phyloP scores from a whole-genome alignment of 129 eudicot genomes.

The Flaveria brownii region DNA sequence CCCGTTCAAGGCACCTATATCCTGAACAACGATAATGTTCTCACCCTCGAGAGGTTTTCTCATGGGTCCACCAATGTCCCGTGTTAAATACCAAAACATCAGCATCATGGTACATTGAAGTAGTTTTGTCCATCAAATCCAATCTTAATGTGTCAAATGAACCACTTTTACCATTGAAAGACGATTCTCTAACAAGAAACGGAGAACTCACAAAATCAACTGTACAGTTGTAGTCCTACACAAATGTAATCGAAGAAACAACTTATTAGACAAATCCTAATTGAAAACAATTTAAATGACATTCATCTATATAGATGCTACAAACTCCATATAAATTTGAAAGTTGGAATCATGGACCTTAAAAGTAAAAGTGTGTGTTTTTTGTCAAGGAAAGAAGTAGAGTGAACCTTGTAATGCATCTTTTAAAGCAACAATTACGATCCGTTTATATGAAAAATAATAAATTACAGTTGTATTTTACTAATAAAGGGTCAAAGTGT shows the following conservation, averaged over 20 bases:
- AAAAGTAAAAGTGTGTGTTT: background rate
- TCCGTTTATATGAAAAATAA: background rate
- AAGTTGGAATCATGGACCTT: background rate
- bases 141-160: constrained; percentile 72
- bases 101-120: constrained; percentile 81
- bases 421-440: background rate
- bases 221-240: constrained; percentile 83
- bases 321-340: background rate
- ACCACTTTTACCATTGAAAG: constrained; percentile 55
- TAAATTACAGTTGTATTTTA: background rate
- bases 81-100: constrained; percentile 85
- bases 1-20: background rate
- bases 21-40: constrained; percentile 17
- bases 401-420: background rate
- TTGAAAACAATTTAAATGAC: background rate
- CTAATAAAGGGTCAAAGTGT: background rate
- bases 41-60: constrained; percentile 94
- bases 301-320: background rate
- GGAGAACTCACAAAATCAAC: constrained; percentile 90
- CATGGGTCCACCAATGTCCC: constrained; percentile 98
- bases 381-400: background rate
- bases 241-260: constrained; percentile 21
- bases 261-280: constrained; percentile 6
- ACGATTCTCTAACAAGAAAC: constrained; percentile 75
- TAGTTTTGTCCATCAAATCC: constrained; percentile 85